Evolutionary conservation across 202 grass and related monocot genomes (phyloP), one percentile per base, ranked within the genome.

Genomic region (Eragrostis tef): DNA sequence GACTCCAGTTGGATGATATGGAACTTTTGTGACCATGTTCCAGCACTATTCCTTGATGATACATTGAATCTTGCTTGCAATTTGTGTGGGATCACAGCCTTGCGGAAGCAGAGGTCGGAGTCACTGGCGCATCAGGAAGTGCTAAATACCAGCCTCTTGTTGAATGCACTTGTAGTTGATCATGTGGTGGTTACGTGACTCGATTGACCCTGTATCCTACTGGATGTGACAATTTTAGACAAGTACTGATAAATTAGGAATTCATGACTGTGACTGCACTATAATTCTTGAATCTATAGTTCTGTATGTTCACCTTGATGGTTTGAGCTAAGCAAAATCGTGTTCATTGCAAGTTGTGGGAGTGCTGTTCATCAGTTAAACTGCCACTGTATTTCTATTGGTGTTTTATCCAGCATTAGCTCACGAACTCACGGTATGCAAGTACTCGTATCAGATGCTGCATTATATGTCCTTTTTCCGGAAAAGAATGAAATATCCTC

Each of bases 91-190:
- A 24, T 72, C 4, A 22, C 48, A 3, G 5, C 17, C 24, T 61
- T 47, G 13, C 19, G 12, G 27, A 52, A 52, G 20, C 20, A 63
- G 13, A 52, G 53, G 54, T 78, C 9, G 27, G 43, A 51, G 27
- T 17, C 67, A 9, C 31, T 14, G 17, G 48, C 20, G n/a, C 63
- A 70, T 26, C 14, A 36, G 2, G 25, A 78, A 63, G 56, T 83
- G 19, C 54, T 49, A 31, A 66, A 20, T 66, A 83, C 41, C 39
- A 70, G 9, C 34, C 27, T 80, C n/a, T 49, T 62, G 66, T 19
- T 29, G 68, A 63, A 21, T 54, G 54, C 76, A 25, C 70, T 8
- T 46, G 46, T 19, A 76, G 71, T 81, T 80, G 41, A 39, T 71
- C 0, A 1, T 48, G 25, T 58, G 77, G 45, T 76, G 26, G 24